These are phyloP conservation scores for Seiridium unicorne DNA, from an alignment of 2,329 filamentous ascomycete species.

Conservation along the genomic window DNA sequence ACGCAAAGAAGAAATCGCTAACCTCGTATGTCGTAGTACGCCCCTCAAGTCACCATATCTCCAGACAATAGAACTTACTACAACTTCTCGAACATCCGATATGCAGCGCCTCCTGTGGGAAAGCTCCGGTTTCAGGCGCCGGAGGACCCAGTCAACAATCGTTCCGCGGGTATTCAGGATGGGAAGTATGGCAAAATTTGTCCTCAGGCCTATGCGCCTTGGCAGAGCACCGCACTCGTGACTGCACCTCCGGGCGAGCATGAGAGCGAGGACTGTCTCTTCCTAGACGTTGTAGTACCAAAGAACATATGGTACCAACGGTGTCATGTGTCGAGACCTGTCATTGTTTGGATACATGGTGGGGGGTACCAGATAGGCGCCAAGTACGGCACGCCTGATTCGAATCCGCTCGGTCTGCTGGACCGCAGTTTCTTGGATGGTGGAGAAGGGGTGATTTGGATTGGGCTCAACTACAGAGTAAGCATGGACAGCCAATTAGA, in stretches of 20 bases:
- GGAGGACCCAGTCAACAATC: not conserved
- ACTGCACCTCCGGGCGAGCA: not conserved
- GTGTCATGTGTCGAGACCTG: not conserved
- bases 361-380: constrained; percentile 2
- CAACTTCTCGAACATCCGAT: constrained; percentile 41
- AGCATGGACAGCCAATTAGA: not conserved
- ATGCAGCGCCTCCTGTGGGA: constrained; percentile 39
- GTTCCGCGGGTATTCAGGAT: constrained; percentile 1
- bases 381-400: constrained; percentile 4
- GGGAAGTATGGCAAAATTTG: not conserved
- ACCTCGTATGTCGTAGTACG: not conserved
- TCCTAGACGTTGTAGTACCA: constrained; percentile 7
- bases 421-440: constrained; percentile 1
- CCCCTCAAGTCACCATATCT: not conserved
- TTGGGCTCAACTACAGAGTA: constrained; percentile 2
- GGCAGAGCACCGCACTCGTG: not conserved
- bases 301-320: not conserved
- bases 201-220: constrained; percentile 1
- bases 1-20: too few relatives aligned
- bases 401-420: constrained; percentile 1
- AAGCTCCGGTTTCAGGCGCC: constrained; percentile 28
- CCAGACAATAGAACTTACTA: constrained; percentile 17
- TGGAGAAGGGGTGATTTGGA: not conserved
- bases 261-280: constrained; percentile 11
- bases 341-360: constrained; percentile 8